Evolutionary conservation across 2,329 filamentous ascomycete genomes (phyloP), one percentile per base, ranked within the genome.

Genomic region (Botrytis fabae): DNA sequence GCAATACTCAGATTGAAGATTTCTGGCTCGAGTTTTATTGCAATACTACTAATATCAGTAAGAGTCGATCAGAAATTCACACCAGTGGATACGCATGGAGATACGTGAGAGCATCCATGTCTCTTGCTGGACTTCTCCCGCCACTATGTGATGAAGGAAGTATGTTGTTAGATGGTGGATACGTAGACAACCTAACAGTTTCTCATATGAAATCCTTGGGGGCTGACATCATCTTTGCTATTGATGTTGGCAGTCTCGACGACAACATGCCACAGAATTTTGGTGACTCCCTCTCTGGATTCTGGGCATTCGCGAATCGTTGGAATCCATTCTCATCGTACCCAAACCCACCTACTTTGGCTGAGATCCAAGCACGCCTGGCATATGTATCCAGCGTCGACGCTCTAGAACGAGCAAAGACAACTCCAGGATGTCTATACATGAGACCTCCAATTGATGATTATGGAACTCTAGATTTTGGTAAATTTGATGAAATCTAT

Each of bases 21-120:
- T 99, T 98, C 80, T 99, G 96, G 96, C 88, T 99, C 18, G 94
- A 97, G 78, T 99, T 94, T 81, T 99, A 99, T 84, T 99, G 97
- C 87, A 99, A 99, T 83, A 98, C 96, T 0, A 99, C 97, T 54
- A 99, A 98, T 82, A 98, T 99, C 83, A 97, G 93, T 84, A 97
- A 97, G 82, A 96, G 93, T 75, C 89, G 95, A 32, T 90, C 90
- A 4, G 96, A 99, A 81, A 95, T 97, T 77, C 96, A 99, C 82
- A 98, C 94, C 0, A 96, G 93, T 74, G 96, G 96, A 22, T 99
- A 99, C 80, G 95, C 96, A 0, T 99, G 96, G 96, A 90, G 97
- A 60, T 99, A 99, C 79, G 93, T 99, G 38, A 89, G 96, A 63
- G 96, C 96, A 0, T 97, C 94, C 18, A 99, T 99, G 96, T 97